Conservation (phyloP, 2,329 filamentous ascomycete species). For the Domatiomyces globalis region DNA sequence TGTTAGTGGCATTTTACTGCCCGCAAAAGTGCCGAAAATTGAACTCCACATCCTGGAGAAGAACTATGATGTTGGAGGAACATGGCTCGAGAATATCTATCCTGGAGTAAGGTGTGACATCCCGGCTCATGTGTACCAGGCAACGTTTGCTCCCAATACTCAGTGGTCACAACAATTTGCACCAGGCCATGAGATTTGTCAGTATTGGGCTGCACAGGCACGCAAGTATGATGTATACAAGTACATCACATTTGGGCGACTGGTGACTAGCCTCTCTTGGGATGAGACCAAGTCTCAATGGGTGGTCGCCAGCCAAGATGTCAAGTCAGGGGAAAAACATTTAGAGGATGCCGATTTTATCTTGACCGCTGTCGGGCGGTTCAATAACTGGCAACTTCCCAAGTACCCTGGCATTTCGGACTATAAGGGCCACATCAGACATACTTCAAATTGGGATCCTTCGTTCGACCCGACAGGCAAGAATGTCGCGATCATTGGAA, state of each 20-base stretch:
- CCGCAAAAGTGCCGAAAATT: constrained; percentile 15
- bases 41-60: constrained; percentile 17
- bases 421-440: constrained; percentile 26
- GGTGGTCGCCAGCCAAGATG: constrained; percentile 8
- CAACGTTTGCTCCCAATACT: constrained; percentile 15
- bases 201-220: constrained; percentile 14
- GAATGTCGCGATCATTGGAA: constrained; percentile 19
- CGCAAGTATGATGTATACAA: constrained; percentile 31
- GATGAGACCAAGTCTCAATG: constrained; percentile 29
- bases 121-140: constrained; percentile 16
- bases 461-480: constrained; percentile 25
- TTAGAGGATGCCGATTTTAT: constrained; percentile 36
- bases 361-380: constrained; percentile 43
- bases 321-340: constrained; percentile 10
- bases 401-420: constrained; percentile 19
- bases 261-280: constrained; percentile 41
- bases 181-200: constrained; percentile 13
- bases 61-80: constrained; percentile 22
- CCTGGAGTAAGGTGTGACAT: constrained; percentile 19
- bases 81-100: constrained; percentile 23
- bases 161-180: constrained; percentile 17
- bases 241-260: constrained; percentile 44
- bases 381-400: constrained; percentile 23
- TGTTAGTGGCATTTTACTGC: constrained; percentile 22
- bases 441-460: constrained; percentile 30